These are phyloP conservation scores for Xylariaceae sp. DNA, from an alignment of 2,329 filamentous ascomycete species.

Conservation along the genomic window DNA sequence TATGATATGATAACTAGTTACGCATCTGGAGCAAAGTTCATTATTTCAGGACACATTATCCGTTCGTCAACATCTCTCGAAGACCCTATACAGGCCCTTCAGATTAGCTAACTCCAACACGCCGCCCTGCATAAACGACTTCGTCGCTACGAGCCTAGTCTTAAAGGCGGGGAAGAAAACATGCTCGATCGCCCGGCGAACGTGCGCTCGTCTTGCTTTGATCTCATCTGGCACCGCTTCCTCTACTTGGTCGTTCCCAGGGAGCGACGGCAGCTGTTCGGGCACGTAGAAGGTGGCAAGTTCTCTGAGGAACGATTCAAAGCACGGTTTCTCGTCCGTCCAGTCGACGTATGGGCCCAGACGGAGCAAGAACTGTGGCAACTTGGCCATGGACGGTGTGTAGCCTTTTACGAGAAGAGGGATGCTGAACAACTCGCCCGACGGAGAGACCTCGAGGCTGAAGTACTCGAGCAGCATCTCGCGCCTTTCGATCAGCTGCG, in stretches of 20 bases:
- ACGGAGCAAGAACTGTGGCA: conserved; percentile 81
- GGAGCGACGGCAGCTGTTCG: conserved; percentile 63
- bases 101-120: conserved; percentile 86
- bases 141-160: conserved; percentile 76
- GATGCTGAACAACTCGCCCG: conserved; percentile 72
- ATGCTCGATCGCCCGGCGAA: conserved; percentile 76
- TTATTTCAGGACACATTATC: not conserved
- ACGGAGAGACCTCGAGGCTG: conserved; percentile 71
- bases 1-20: not conserved
- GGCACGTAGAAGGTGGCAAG: conserved; percentile 88
- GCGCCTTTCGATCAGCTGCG: conserved; percentile 67
- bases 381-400: conserved; percentile 75
- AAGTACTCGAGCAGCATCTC: conserved; percentile 95
- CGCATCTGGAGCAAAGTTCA: not conserved
- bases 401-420: conserved; percentile 88
- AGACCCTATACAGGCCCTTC: conserved; percentile 89
- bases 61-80: conserved; percentile 73
- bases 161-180: conserved; percentile 88
- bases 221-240: conserved; percentile 46
- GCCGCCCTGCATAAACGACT: conserved; percentile 64
- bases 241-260: conserved; percentile 34
- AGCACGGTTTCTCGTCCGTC: conserved; percentile 79
- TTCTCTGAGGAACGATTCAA: conserved; percentile 78
- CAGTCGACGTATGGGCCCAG: conserved; percentile 87
- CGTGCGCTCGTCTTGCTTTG: conserved; percentile 59